phyloP scores from a whole-genome alignment of 257 asterid genomes.

The Scutellaria galericulata region DNA sequence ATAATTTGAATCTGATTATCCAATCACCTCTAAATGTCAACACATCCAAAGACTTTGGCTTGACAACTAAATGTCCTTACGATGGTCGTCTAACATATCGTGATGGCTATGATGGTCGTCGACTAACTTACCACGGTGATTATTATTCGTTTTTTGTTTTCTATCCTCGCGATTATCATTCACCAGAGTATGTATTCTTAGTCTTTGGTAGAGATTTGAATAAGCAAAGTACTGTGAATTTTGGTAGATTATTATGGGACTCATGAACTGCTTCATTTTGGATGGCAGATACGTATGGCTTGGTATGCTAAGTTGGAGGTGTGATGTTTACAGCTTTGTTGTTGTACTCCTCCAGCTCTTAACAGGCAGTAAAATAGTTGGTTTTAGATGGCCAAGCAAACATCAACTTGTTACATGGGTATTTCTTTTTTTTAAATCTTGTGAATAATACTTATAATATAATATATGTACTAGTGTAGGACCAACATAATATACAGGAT shows the following conservation, averaged over 20 bases:
- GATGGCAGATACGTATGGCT: neutral
- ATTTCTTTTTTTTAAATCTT: conserved; percentile 20
- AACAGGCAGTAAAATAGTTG: conserved; percentile 34
- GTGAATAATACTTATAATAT: no score
- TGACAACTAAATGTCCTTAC: neutral
- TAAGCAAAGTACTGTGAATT: neutral
- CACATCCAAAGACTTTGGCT: no score
- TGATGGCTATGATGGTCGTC: no score
- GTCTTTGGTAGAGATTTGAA: neutral
- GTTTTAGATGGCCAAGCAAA: conserved; percentile 36
- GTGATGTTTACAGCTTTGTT: conserved; percentile 45
- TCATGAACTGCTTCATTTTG: neutral
- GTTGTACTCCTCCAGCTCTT: conserved; percentile 40
- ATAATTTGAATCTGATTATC: no score
- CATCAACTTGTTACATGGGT: conserved; percentile 43
- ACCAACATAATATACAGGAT: no score
- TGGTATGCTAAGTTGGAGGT: conserved; percentile 11
- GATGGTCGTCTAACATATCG: no score
- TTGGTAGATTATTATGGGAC: neutral
- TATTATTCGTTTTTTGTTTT: neutral
- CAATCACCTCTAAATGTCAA: no score
- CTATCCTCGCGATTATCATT: conserved; percentile 28
- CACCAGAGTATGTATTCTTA: conserved; percentile 55
- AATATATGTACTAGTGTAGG: no score
- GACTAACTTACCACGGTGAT: no score